These are phyloP conservation scores for Arachnopeziza araneosa DNA, from an alignment of 2,329 filamentous ascomycete genomes.

Conservation along the genomic window DNA sequence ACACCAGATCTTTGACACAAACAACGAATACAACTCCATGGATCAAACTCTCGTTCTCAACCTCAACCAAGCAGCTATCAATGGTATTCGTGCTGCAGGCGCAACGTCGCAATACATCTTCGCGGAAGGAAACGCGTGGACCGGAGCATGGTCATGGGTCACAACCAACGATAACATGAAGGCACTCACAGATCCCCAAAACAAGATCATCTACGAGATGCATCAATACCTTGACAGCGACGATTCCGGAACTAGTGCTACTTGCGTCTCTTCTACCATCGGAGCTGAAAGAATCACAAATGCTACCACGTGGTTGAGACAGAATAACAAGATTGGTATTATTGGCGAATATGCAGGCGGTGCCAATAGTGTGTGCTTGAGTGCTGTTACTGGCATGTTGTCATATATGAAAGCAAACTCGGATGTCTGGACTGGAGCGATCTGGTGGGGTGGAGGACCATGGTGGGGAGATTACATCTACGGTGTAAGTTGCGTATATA, in stretches of 20 bases:
- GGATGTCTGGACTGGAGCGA: background rate
- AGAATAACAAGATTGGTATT: conserved; percentile 46
- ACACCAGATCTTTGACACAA: conserved; percentile 34
- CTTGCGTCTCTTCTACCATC: conserved; percentile 48
- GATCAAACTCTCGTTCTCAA: conserved; percentile 34
- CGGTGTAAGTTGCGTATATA: background rate
- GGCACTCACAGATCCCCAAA: conserved; percentile 43
- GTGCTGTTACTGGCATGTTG: conserved; percentile 45
- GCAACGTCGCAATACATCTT: conserved; percentile 50
- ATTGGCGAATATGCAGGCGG: conserved; percentile 51
- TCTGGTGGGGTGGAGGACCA: background rate
- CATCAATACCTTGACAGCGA: conserved; percentile 57
- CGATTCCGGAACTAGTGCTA: conserved; percentile 44
- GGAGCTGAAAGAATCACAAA: conserved; percentile 43
- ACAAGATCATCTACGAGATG: conserved; percentile 56
- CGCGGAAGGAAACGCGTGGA: conserved; percentile 44
- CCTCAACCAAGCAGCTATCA: conserved; percentile 41
- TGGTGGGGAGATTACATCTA: background rate
- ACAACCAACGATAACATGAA: conserved; percentile 38
- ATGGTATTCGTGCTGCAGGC: conserved; percentile 39
- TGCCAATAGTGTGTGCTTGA: conserved; percentile 43
- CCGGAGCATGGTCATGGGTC: conserved; percentile 23
- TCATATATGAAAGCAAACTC: conserved; percentile 1
- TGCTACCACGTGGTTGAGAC: conserved; percentile 49
- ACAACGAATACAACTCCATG: conserved; percentile 42